A percentile compares a stretch with the other conserved stretches of the same genome.
Conservation (phyloP, 1,284 basidiomycete genomes). For the Puccinia hordei region DNA sequence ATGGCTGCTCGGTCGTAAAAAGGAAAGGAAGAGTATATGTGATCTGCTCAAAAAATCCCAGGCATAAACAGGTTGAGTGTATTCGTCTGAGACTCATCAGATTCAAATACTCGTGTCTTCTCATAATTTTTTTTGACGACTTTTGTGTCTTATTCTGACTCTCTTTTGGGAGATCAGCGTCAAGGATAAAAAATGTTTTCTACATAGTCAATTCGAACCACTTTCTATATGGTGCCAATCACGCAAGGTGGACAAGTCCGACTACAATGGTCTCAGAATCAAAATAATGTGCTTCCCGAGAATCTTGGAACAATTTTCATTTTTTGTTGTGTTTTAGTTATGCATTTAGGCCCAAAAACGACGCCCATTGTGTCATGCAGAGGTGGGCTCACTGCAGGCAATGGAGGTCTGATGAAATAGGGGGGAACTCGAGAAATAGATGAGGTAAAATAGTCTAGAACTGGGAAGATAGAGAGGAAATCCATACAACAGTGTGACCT, state of each 20-base stretch:
- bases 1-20: slow-evolving; percentile 59
- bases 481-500: too few species aligned
- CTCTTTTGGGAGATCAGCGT: not conserved
- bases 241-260: not conserved
- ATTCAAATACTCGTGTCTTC: not conserved
- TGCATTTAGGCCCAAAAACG: too few species aligned
- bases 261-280: too few species aligned
- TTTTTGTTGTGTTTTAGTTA: too few species aligned
- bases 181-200: slow-evolving; percentile 7
- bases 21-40: slow-evolving; percentile 91
- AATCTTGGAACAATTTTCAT: too few species aligned
- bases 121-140: not conserved
- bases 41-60: slow-evolving; percentile 89
- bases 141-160: not conserved
- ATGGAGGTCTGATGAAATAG: too few species aligned
- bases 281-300: too few species aligned
- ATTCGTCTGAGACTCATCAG: not conserved
- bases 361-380: too few species aligned
- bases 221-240: not conserved
- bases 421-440: too few species aligned
- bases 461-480: too few species aligned
- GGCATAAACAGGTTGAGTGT: slow-evolving; percentile 90
- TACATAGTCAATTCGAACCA: not conserved
- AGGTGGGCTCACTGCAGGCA: too few species aligned
- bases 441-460: too few species aligned